phyloP scores from a whole-genome alignment of 257 asterid genomes.

The Solanum verrucosum region DNA sequence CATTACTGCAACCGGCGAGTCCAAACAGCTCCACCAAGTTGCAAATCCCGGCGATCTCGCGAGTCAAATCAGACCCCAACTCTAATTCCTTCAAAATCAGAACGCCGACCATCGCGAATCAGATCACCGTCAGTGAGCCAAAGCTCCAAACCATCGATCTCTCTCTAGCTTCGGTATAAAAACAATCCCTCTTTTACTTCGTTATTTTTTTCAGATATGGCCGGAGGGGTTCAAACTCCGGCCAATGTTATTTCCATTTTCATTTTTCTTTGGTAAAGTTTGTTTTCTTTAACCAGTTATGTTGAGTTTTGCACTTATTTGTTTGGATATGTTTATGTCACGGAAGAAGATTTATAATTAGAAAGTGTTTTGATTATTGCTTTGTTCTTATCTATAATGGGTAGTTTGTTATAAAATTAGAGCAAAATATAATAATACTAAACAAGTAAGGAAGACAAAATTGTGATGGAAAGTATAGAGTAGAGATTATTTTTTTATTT shows the following conservation, averaged over 20 bases:
- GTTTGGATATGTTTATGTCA: neutral
- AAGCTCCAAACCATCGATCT: neutral
- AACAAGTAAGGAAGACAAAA: too few relatives aligned
- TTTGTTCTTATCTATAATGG: neutral
- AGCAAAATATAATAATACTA: too few relatives aligned
- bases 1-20: neutral
- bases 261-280: neutral
- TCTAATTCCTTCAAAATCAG: neutral
- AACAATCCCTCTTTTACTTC: neutral
- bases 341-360: neutral
- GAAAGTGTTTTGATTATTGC: neutral
- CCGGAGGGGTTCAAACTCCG: neutral
- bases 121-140: neutral
- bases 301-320: neutral
- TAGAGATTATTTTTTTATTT: too few relatives aligned
- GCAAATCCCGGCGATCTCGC: too few relatives aligned
- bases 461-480: too few relatives aligned
- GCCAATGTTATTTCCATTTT: neutral
- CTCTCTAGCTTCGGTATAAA: neutral
- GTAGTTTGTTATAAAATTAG: neutral
- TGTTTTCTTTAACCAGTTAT: neutral
- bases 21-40: neutral
- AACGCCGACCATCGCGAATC: neutral
- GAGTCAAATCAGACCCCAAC: neutral
- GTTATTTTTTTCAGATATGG: neutral